phyloP scores from a whole-genome alignment of 495 filamentous ascomycete species.

The Jackrogersella multiformis region DNA sequence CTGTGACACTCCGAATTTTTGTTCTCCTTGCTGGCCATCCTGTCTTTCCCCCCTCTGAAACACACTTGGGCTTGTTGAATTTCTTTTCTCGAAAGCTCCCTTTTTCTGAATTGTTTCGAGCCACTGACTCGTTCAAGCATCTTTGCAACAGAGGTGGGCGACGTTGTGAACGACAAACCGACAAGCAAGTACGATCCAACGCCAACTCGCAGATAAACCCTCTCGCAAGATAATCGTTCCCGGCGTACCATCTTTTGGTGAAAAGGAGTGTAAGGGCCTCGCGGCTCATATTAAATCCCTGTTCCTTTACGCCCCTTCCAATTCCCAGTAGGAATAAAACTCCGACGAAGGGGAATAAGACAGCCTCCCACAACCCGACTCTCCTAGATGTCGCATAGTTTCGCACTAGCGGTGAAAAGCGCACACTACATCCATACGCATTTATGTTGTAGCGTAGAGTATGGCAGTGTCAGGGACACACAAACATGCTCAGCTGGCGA shows the following conservation, averaged over 20 bases:
- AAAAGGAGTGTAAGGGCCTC: slow-evolving; percentile 44
- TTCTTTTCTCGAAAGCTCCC: slow-evolving; percentile 28
- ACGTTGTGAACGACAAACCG: slow-evolving; percentile 26
- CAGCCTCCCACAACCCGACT: slow-evolving; percentile 18
- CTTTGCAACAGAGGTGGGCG: slow-evolving; percentile 27
- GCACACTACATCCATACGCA: slow-evolving; percentile 8
- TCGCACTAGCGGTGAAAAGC: slow-evolving; percentile 17
- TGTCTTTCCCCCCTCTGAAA: slow-evolving; percentile 23
- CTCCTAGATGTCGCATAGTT: slow-evolving; percentile 20
- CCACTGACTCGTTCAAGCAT: slow-evolving; percentile 18
- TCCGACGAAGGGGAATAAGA: slow-evolving; percentile 39
- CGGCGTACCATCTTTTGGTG: slow-evolving; percentile 26
- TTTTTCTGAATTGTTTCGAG: slow-evolving; percentile 20
- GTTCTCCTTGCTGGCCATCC: slow-evolving; percentile 23
- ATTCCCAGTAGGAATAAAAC: slow-evolving; percentile 38
- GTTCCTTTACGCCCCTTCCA: slow-evolving; percentile 41
- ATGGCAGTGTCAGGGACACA: slow-evolving; percentile 9
- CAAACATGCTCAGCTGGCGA: slow-evolving; percentile 7
- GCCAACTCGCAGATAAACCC: slow-evolving; percentile 38
- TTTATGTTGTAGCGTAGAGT: slow-evolving; percentile 10
- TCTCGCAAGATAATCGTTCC: slow-evolving; percentile 34
- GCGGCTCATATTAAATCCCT: slow-evolving; percentile 44
- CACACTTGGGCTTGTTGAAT: slow-evolving; percentile 17
- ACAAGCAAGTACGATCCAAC: slow-evolving; percentile 46
- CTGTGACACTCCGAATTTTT: slow-evolving; percentile 34